Percentiles rank a stretch among this genome's conserved stretches.
These are phyloP conservation scores for Termitomyces sp. DNA, from an alignment of 768 basidiomycete genomes.

Conservation along the genomic window DNA sequence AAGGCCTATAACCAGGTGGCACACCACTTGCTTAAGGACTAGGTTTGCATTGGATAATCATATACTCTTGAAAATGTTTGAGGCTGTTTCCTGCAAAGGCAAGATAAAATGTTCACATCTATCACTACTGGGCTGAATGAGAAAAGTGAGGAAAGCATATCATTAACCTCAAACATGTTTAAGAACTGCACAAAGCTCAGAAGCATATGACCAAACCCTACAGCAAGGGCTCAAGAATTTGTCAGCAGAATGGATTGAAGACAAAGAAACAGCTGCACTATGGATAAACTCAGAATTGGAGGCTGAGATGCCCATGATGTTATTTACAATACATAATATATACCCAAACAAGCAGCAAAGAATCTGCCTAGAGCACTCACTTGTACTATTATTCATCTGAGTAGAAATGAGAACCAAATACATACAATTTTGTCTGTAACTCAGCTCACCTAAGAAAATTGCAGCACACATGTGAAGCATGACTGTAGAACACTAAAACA, in stretches of 20 bases:
- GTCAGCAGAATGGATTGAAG: no score
- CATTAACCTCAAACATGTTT: constrained; percentile 41
- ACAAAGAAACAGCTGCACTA: no score
- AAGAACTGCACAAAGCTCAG: constrained; percentile 40
- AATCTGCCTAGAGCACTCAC: constrained; percentile 52
- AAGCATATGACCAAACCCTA: constrained; percentile 52
- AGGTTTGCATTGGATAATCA: constrained; percentile 55
- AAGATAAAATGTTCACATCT: not conserved
- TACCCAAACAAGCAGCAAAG: constrained; percentile 51
- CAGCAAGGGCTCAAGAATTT: no score
- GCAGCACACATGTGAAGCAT: no score
- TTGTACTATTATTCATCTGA: constrained; percentile 45
- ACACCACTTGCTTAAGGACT: constrained; percentile 28
- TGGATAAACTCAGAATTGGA: no score
- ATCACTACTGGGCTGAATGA: not conserved
- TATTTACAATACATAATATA: no score
- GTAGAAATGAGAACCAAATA: no score
- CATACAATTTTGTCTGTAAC: no score
- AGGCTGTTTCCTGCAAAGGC: constrained; percentile 24
- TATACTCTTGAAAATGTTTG: constrained; percentile 68
- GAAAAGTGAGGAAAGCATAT: constrained; percentile 31
- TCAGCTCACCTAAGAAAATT: no score
- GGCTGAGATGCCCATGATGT: no score
- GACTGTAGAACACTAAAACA: no score
- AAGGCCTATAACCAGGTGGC: constrained; percentile 66